A percentile compares a stretch with the other conserved stretches of the same genome.
Evolutionary conservation across 2,329 filamentous ascomycete species (phyloP).

Genomic region (Sporothrix euskadiensis): DNA sequence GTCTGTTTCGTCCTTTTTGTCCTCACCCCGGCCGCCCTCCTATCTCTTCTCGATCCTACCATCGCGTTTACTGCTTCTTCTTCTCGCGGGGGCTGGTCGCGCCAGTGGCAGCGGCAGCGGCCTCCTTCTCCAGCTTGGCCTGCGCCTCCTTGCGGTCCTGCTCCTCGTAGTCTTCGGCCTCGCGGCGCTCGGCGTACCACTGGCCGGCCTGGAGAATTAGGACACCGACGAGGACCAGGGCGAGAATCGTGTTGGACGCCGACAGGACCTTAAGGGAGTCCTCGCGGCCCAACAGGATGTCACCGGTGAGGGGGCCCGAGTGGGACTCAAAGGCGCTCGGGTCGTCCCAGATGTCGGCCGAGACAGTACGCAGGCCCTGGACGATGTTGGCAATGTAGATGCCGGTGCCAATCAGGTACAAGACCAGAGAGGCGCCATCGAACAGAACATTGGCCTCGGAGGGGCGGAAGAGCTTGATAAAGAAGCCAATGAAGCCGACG

Average conservation of each 20-base stretch:
- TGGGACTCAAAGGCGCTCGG: constrained; percentile 43
- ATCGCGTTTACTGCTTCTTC: constrained; percentile 33
- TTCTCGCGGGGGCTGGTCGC: constrained; percentile 31
- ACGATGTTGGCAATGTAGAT: constrained; percentile 97
- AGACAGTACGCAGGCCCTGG: constrained; percentile 86
- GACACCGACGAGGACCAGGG: constrained; percentile 86
- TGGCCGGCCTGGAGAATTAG: constrained; percentile 92
- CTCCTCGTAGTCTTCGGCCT: constrained; percentile 73
- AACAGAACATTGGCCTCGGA: constrained; percentile 95
- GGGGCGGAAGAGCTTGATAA: constrained; percentile 92
- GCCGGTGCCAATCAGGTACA: constrained; percentile 83
- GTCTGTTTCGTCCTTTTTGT: not conserved
- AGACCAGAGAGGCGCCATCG: constrained; percentile 76
- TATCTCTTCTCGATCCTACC: not conserved
- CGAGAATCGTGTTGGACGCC: constrained; percentile 94
- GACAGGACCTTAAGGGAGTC: constrained; percentile 88
- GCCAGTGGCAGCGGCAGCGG: constrained; percentile 25
- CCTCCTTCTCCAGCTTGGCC: not conserved
- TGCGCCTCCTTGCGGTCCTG: constrained; percentile 56
- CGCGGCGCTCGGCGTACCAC: constrained; percentile 97
- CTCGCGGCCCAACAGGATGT: constrained; percentile 74
- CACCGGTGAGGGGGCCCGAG: constrained; percentile 52
- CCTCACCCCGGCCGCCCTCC: not conserved
- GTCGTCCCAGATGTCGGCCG: constrained; percentile 62
- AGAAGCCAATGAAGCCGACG: constrained; percentile 82